Evolutionary conservation across 78 protist species (phyloP), one percentile per base, ranked within the genome.

Genomic region (Mastigamoeba balamuthi): DNA sequence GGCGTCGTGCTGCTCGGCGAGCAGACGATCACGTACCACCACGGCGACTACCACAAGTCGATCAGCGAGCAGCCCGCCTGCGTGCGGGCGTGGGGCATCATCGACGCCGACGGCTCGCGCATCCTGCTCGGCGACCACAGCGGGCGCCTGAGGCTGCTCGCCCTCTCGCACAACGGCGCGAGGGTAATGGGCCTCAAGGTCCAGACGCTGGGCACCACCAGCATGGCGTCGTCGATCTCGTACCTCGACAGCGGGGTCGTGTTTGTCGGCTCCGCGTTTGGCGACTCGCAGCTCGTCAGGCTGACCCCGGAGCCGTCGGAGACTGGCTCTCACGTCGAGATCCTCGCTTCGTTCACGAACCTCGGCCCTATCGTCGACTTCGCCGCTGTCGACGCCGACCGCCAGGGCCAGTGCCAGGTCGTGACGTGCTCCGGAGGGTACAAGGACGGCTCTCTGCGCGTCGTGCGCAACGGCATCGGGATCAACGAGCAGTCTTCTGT

Each of bases 381-480:
- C 28, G 71, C 80, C 40, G 81, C 92, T 0, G 90, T 94, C 0
- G 96, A 91, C 66, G 66, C 75, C 23, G 94, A 89, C 33, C 75
- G 81, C 35, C 91, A 92, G 40, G 97, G 97, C 23, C 91, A 87
- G 37, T 81, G 75, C 25, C 96, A 89, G 76, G 42, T 94, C 36
- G 87, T 94, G 4, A 82, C 94, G 0, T 91, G 96, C 85, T 84
- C 93, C 4, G 96, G 96, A n/a, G 78, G 70, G 30, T 29, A 7
- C 78, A 72, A 79, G 72, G 96, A 92, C 43, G 84, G 96, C 36
- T 77, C 92, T 4, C 82, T 94, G 3, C 85, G 98, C 30, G 71
- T 94, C 33, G 67, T 94, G 37, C 75, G 94, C n/a, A 87, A 80
- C 40, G 96, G 98, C 35, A 83, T 94, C 66, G 98, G 96, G 6